Evolutionary conservation across 2,329 filamentous ascomycete species (phyloP), one percentile per base, ranked within the genome.

Genomic region (Diaporthe destruens): DNA sequence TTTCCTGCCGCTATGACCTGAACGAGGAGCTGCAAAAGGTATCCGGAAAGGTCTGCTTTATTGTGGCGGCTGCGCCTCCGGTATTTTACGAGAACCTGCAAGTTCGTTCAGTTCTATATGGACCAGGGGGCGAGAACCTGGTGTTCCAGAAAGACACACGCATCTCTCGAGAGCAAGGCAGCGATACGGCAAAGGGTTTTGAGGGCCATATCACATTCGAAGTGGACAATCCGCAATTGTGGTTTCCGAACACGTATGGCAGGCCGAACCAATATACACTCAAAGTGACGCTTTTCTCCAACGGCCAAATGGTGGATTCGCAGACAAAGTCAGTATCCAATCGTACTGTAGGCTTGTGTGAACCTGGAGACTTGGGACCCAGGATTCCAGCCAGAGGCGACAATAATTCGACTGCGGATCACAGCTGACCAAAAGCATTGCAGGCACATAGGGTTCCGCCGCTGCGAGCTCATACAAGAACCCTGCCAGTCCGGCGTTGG

Each of bases 381-480:
- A 6, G 39, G 39, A 18, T 42, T 42, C 39, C 39, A 42, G 12
- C 39, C 39, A 42, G 39, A 14, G 16, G 18, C 39, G 16, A 18
- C 14, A 20, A 20, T 88, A 1, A 23, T n/a, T 20, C 9, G 81
- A 84, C 16, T 80, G 82, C 1, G 82, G 82, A 0, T 77, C 79
- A 6, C 82, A 85, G 32, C 76, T 92, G 23, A 89, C 94, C 77
- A 82, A 82, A 0, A 74, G 85, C 1, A 84, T 29, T 4, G 85
- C 67, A 93, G 92, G 80, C 89, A 85, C 67, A 91, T 93, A 39
- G 94, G 93, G 1, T 85, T 96, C 67, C 89, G 94, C 56, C 89
- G 87, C 76, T 89, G 85, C 18, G 86, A 89, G 76, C 84, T 93
- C 6, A 82, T 92, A 23, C 89, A 93, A 77, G 81, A 84, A 16